Conservation (phyloP, 306 rosid genomes). For the Carpinus fangiana region DNA sequence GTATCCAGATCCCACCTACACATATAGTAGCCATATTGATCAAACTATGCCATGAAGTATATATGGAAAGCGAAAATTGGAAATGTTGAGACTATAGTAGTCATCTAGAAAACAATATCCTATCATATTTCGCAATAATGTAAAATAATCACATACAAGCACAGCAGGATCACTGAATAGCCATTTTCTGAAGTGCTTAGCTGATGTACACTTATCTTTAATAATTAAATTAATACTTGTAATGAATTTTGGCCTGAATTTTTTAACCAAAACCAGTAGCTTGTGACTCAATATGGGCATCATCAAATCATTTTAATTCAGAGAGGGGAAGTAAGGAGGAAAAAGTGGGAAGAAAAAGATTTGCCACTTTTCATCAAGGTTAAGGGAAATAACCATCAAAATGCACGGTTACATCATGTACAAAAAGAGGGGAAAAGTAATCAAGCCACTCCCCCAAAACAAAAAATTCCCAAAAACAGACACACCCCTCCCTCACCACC, state of each 20-base stretch:
- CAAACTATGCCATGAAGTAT: slow-evolving; percentile 3
- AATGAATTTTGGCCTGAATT: background rate
- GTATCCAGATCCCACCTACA: slow-evolving; percentile 94
- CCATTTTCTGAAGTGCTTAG: background rate
- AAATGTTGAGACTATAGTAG: background rate
- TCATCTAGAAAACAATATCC: background rate
- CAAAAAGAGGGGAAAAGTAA: background rate
- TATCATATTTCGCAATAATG: background rate
- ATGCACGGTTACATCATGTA: background rate
- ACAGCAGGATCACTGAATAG: background rate
- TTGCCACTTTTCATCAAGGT: background rate
- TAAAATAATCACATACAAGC: background rate
- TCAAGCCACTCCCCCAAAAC: background rate
- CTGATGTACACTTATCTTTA: background rate
- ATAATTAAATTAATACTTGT: background rate
- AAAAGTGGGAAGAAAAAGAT: background rate
- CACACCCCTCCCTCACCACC: background rate
- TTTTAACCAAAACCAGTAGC: background rate
- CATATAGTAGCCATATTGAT: slow-evolving; percentile 18
- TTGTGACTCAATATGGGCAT: background rate
- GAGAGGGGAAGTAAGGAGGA: too few relatives aligned
- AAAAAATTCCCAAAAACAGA: background rate
- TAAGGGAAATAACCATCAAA: background rate
- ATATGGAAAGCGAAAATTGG: background rate
- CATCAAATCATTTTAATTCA: background rate